Evolutionary conservation across 257 asterid species (phyloP), one percentile per base, ranked within the genome.

Genomic region (Verbena officinalis): DNA sequence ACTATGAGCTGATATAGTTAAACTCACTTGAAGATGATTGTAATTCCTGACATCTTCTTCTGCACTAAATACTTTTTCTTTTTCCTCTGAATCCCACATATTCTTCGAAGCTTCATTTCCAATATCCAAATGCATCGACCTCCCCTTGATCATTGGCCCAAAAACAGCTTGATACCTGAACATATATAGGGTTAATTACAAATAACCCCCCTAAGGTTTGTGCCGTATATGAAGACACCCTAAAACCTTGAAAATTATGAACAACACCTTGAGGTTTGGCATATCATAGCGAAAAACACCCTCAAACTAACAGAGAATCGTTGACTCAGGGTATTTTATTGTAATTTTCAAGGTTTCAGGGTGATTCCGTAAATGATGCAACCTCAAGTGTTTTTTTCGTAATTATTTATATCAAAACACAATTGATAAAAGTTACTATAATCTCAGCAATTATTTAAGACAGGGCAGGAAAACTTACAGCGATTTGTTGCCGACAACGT

Each of bases 21-120:
- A 36, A 79, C 93, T 75, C 77, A 86, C 95, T 66, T 81, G 76
- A 38, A 63, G 70, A 62, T 70, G 67, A 70, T 64, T 68, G 67
- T 51, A 55, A 60, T 62, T 72, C 61, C 67, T 72, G 22, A 40
- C 36, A 61, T 70, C 76, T 55, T 72, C 84, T 55, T 72, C 84
- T 43, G 22, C 55, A 16, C 34, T 9, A 30, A 44, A 68, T n/a
- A 19, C 52, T 21, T 67, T 64, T 23, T 66, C 74, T 12, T 78
- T 73, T 57, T 60, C 82, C 57, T 80, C 81, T 43, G 60, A 42
- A 59, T 65, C 71, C 74, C 80, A 75, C 4, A 56, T 61, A 67
- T 70, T 59, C 50, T 67, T 74, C 53, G 48, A 67, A 68, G 60
- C 72, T 68, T 70, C 79, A 23, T 38, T 55, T 36, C 9, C 43